Evolutionary conservation across 2,329 filamentous ascomycete genomes (phyloP).

Genomic region (Huntiella abstrusa): DNA sequence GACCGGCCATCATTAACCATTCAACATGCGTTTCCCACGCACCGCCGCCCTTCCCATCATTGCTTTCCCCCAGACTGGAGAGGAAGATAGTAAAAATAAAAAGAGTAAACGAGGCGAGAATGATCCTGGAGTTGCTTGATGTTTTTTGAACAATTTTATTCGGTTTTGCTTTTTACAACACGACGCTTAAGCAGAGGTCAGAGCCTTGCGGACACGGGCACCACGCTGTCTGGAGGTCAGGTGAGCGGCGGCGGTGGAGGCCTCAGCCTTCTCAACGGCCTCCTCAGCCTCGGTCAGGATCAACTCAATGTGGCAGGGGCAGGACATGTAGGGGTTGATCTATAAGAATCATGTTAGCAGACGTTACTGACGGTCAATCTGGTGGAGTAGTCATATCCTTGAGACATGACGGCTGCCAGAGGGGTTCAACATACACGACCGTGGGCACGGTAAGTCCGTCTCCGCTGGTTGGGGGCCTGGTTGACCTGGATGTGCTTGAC

Average conservation of each 20-base stretch:
- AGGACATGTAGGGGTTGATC: slow-evolving; percentile 99
- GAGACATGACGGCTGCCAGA: background rate
- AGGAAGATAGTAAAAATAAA: too few relatives aligned
- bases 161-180: slow-evolving; percentile 9
- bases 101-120: too few relatives aligned
- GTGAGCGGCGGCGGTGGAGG: slow-evolving; percentile 50
- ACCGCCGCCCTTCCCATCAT: too few relatives aligned
- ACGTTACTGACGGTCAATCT: background rate
- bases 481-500: slow-evolving; percentile 99
- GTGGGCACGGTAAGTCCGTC: slow-evolving; percentile 99
- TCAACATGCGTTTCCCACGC: too few relatives aligned
- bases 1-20: background rate
- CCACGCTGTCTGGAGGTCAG: slow-evolving; percentile 89
- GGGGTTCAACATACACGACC: slow-evolving; percentile 65
- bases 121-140: background rate
- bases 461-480: slow-evolving; percentile 98
- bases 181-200: slow-evolving; percentile 39
- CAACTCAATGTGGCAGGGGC: slow-evolving; percentile 99
- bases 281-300: slow-evolving; percentile 98
- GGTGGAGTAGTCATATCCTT: background rate
- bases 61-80: too few relatives aligned
- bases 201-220: slow-evolving; percentile 41
- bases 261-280: slow-evolving; percentile 84
- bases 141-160: slow-evolving; percentile 20
- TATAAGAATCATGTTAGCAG: slow-evolving; percentile 20